Base-by-base conservation (phyloP, 306 rosid species). In the Inga laurina region DNA sequence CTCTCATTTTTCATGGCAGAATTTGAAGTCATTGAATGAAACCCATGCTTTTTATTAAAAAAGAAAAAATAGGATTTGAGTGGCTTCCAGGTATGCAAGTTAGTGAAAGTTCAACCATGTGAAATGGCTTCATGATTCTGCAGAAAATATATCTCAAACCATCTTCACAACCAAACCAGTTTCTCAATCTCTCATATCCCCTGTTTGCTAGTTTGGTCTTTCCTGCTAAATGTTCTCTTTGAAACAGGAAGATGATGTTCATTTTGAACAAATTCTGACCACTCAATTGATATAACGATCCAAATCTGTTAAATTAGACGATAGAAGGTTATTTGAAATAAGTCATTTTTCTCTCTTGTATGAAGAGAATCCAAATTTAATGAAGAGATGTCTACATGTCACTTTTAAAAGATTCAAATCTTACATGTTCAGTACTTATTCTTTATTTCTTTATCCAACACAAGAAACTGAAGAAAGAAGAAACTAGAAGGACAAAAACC, bases 1-100 rank as follows among this genome's bases (percentile, higher is more conserved):
- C 65, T 59, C 65, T 84, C 69, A 57, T 34, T 69, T 72, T 67
- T 37, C 46, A 35, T 14, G 46, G n/a, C 24, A 59, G 74, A 69
- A 69, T 43, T 8, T 39, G 24, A 34, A 69, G 74, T 19, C 48
- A 69, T 39, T 69, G 43, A 7, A 52, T 59, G 66, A 59, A 59
- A 59, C 56, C 32, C 81, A 27, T 32, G 21, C 43, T 34, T 34
- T 32, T 32, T 34, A 41, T 65, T 14, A 44, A 32, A 32, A 30
- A 65, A 22, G 69, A 67, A 7, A 32, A 68, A 57, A 46, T 35
- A 18, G 37, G 44, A 67, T 30, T 65, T 32, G 44, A 15, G 39
- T 2, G 71, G 15, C 15, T 32, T 32, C 15, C 44, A 12, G 39
- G 71, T 32, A 65, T 65, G 43, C n/a, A 34, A 65, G 11, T 13